Percentiles rank a stretch among this genome's conserved stretches.
Conservation (phyloP, 225 moss, liverwort and hornwort genomes). For the Climacium dendroides region DNA sequence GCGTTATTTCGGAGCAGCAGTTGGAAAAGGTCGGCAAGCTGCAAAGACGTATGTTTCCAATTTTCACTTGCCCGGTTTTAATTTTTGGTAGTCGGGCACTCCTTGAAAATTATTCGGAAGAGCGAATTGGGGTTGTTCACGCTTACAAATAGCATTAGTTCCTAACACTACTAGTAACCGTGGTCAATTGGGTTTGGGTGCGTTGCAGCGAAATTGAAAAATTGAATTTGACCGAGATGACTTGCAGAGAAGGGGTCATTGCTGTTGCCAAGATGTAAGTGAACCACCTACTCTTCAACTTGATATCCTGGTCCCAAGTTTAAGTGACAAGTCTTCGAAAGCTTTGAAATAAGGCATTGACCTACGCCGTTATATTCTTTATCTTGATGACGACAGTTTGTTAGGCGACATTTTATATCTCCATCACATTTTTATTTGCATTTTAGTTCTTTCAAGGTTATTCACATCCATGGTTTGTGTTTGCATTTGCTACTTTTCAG, state of each 20-base stretch:
- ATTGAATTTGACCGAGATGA: constrained; percentile 71
- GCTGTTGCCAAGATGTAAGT: constrained; percentile 85
- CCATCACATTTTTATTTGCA: background rate
- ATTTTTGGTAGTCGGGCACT: background rate
- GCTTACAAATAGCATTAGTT: background rate
- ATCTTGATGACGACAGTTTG: background rate
- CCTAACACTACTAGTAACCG: background rate
- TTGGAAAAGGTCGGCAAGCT: constrained; percentile 92
- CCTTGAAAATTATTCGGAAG: background rate
- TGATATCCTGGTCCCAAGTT: constrained; percentile 22
- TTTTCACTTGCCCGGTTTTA: background rate
- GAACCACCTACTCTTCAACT: background rate
- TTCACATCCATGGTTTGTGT: background rate
- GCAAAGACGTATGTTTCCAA: constrained; percentile 61
- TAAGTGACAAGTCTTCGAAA: constrained; percentile 24
- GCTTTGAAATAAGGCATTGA: background rate
- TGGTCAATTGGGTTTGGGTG: background rate
- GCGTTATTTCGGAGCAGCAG: constrained; percentile 92
- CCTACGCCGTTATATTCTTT: background rate
- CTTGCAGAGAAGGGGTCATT: constrained; percentile 79
- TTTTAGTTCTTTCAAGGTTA: background rate
- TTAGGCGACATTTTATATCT: background rate
- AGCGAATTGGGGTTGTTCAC: background rate
- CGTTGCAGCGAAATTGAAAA: constrained; percentile 73
- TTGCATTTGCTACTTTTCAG: constrained; percentile 18